Evolutionary conservation across 106 monocot genomes (phyloP), one percentile per base, ranked within the genome.

Genomic region (Vanilla planifolia): DNA sequence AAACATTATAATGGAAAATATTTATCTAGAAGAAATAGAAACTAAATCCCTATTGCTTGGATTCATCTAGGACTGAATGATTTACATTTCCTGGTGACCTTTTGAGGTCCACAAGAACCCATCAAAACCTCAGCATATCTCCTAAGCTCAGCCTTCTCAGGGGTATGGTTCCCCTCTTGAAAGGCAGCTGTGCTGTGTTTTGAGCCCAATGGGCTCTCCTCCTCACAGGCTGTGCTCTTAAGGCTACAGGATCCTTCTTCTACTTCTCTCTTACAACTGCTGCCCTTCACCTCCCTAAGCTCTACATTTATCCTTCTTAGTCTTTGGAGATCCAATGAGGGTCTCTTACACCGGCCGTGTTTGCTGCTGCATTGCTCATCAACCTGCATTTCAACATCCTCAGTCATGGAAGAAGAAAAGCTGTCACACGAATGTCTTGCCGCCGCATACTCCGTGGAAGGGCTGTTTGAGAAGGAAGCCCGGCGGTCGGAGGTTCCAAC

Each of bases 101-200:
- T 45, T 45, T 45, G 13, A 21, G 45, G 16, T n/a, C n/a, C 45
- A 45, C 6, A 4, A 45, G 71, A 67, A 25, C 45, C 65, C 61
- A 60, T 76, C 62, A 85, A 69, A 33, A 40, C 71, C 33, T 66
- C 47, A 4, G 80, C 85, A 40, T 69, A 67, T 44, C 67, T 80
- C 30, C 55, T 85, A 27, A 85, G 51, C 61, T 80, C 65, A 30
- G 4, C 23, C 63, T 71, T 74, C 67, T 74, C 83, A 29, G 74
- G n/a, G 17, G 6, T 45, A 45, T 45, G 26, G 37, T 67, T 41
- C 11, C 26, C 29, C 15, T 32, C 23, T 51, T 62, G 58, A 55
- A 32, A 23, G 44, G 45, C 56, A 41, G 23, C 7, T 39, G 17
- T 29, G 22, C 50, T 33, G 9, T 39, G 48, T 17, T 13, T 29